These are phyloP conservation scores for Diophrys appendiculata DNA, from an alignment of 73 alveolate species.

Conservation along the genomic window DNA sequence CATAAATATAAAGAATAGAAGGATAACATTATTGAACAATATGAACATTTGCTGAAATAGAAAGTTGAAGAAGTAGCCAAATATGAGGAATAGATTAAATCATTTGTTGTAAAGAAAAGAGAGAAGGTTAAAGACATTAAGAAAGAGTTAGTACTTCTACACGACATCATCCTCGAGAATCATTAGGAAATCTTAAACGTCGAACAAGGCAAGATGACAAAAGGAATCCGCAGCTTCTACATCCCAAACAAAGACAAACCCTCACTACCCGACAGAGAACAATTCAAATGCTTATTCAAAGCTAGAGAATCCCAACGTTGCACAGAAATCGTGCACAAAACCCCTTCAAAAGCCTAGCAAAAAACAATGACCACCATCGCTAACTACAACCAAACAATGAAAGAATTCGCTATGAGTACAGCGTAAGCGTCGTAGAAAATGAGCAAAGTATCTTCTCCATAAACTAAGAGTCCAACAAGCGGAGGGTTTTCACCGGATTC, in stretches of 20 bases:
- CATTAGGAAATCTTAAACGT: background rate
- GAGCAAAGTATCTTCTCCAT: no score
- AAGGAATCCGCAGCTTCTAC: background rate
- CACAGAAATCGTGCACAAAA: no score
- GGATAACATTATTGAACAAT: conserved; percentile 9
- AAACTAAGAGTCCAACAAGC: no score
- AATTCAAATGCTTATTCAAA: conserved; percentile 6
- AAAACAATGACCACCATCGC: no score
- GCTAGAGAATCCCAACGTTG: background rate
- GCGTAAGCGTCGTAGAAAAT: no score
- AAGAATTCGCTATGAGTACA: no score
- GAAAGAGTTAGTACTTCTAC: background rate
- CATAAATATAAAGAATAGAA: background rate
- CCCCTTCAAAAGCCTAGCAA: no score
- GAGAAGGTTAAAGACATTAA: background rate
- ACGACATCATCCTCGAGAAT: background rate
- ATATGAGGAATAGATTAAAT: background rate
- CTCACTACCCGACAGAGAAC: background rate
- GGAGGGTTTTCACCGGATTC: no score
- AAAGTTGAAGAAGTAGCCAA: background rate
- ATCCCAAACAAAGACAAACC: conserved; percentile 1
- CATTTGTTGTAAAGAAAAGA: background rate
- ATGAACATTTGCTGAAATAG: background rate
- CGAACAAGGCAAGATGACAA: background rate
- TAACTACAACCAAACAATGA: no score